Conservation (phyloP, 805 yeast species). For the Saccharomycopsis sp. region DNA sequence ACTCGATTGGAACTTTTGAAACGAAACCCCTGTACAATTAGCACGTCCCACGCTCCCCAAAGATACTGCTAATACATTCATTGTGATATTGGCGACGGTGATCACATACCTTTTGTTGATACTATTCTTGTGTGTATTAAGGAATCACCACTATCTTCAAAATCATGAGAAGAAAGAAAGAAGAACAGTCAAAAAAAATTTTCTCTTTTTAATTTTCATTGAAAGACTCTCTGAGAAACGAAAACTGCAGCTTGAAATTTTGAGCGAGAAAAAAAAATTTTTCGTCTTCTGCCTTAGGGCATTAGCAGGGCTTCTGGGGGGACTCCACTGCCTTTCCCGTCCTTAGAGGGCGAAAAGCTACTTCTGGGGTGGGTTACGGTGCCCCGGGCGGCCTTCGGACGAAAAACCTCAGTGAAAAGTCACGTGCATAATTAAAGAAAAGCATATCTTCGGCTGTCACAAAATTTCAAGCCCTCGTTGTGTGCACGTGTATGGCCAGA, state of each 20-base stretch:
- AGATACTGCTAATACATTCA: not conserved
- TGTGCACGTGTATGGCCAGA: not conserved
- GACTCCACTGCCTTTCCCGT: no score
- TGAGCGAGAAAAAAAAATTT: not conserved
- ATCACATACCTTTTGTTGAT: not conserved
- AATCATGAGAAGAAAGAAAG: not conserved
- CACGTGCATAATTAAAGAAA: no score
- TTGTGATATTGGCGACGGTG: not conserved
- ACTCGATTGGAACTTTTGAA: no score
- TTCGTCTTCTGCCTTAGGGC: not conserved
- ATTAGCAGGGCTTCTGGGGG: not conserved
- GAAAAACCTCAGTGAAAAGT: not conserved
- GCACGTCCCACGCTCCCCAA: no score
- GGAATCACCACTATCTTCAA: not conserved
- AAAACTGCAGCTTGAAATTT: not conserved
- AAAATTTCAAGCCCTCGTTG: not conserved
- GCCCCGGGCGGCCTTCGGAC: not conserved
- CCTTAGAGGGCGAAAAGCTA: not conserved
- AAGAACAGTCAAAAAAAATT: not conserved
- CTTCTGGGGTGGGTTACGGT: not conserved
- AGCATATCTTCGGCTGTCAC: no score
- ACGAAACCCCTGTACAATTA: no score
- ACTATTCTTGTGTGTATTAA: not conserved
- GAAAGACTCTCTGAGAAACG: not conserved
- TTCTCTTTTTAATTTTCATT: not conserved